These are phyloP conservation scores for Gossypium raimondii DNA, from an alignment of 345 rosid species.

Conservation along the genomic window DNA sequence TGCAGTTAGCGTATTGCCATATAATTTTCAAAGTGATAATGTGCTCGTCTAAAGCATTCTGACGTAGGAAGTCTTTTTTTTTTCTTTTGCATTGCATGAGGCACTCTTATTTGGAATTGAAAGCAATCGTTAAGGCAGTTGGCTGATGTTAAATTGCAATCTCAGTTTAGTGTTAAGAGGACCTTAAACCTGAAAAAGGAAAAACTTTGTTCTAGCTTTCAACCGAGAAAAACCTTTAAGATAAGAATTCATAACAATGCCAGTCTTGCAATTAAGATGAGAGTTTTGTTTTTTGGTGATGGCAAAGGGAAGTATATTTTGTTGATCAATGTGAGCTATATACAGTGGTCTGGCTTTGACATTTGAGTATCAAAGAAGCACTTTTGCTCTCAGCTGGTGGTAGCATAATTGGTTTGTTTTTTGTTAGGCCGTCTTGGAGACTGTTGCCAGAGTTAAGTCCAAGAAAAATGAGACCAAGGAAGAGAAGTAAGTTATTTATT, in stretches of 20 bases:
- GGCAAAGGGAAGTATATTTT: neutral
- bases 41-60: neutral
- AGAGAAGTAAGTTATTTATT: slow-evolving; percentile 60
- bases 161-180: neutral
- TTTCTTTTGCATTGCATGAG: neutral
- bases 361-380: neutral
- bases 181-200: neutral
- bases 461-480: slow-evolving; percentile 72
- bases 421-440: slow-evolving; percentile 82
- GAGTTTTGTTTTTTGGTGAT: neutral
- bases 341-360: slow-evolving; percentile 5
- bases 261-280: neutral
- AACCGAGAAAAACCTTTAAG: too few species aligned
- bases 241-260: neutral
- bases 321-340: neutral
- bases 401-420: slow-evolving; percentile 5
- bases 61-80: neutral
- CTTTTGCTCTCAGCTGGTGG: neutral
- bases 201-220: neutral
- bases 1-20: neutral
- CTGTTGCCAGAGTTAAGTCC: slow-evolving; percentile 60
- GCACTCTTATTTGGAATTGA: neutral
- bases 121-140: neutral
- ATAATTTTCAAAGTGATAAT: neutral
- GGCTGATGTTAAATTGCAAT: neutral